Base-by-base conservation (phyloP, 192 early-diverging fungal species). In the Lobosporangium transversale region DNA sequence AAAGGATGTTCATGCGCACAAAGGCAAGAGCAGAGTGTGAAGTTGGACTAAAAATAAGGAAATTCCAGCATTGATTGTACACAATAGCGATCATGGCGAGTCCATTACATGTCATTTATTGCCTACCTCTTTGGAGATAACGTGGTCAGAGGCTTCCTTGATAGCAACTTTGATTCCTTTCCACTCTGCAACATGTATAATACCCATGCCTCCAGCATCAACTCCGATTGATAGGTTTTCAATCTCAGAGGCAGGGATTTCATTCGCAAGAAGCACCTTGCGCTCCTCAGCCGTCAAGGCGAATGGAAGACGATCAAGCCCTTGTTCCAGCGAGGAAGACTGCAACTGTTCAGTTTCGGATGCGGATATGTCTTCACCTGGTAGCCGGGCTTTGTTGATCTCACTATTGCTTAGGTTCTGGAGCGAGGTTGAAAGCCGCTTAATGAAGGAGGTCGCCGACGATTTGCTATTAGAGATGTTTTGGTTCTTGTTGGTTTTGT, bases 191-290 rank as follows among this genome's bases (percentile, higher is more conserved):
- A 76, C 63, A 23, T 76, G 73, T 17, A 76, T 76, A 27, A 67
- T 67, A 14, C 73, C 73, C 73, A 76, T 76, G 40, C 73, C 73
- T 58, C 73, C 73, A 33, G 64, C 64, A 37, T 76, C 73, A 12
- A 67, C 73, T 21, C 73, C 73, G 33, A 62, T 67, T 27, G 73
- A 62, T 14, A 76, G 47, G 18, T 76, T 67, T 36, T 67, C 54
- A 31, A 76, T 76, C 59, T 76, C 73, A 30, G 65, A 37, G 47
- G 64, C 64, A 9, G 73, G 73, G 23, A 76, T 76, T 42, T 67
- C 73, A 57, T 67, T 76, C n/a, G 73, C 45, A 33, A 67, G 51
- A 43, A 76, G 65, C 73, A 67, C 51, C 32, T 67, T 76, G 45
- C 52, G 44, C 44, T 76, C 73, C 40, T 62, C 73, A 12, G 33